Evolutionary conservation across 2,329 filamentous ascomycete species (phyloP).

Genomic region (Sporothrix brasiliensis): DNA sequence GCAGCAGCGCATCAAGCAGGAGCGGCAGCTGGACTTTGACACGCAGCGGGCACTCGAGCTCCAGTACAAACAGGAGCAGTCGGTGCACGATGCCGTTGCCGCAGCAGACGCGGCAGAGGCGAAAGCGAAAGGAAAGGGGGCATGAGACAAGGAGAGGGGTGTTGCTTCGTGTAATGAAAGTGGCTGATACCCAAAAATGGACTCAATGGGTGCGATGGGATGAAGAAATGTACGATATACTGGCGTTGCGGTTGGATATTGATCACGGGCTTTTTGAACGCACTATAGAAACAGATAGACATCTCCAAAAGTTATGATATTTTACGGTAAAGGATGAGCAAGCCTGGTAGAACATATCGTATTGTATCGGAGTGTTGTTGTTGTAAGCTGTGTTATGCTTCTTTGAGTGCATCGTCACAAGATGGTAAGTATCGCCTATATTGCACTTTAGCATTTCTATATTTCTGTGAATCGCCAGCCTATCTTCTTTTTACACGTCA

Average conservation of each 20-base stretch:
- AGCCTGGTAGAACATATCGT: no score
- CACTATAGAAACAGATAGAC: slow-evolving; percentile 6
- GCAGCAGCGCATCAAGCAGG: slow-evolving; percentile 84
- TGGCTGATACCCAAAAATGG: neutral
- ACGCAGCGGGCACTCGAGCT: slow-evolving; percentile 82
- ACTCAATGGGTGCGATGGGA: no score
- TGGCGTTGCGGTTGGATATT: neutral
- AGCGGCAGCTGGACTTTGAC: slow-evolving; percentile 92
- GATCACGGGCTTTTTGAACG: neutral
- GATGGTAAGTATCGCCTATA: neutral
- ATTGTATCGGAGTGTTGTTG: neutral
- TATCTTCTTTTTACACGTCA: slow-evolving; percentile 10
- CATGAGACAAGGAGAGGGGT: neutral
- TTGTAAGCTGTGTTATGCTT: neutral
- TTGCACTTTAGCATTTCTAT: neutral
- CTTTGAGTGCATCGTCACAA: neutral
- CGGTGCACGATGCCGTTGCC: slow-evolving; percentile 58
- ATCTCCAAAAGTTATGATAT: slow-evolving; percentile 11
- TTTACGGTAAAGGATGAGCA: neutral
- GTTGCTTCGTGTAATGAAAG: neutral
- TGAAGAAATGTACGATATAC: neutral
- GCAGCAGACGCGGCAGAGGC: slow-evolving; percentile 8
- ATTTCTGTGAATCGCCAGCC: slow-evolving; percentile 10
- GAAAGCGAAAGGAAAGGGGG: neutral
- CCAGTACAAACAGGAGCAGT: slow-evolving; percentile 88